These are phyloP conservation scores for Endothia cerciana DNA, from an alignment of 2,329 filamentous ascomycete genomes.

Conservation along the genomic window DNA sequence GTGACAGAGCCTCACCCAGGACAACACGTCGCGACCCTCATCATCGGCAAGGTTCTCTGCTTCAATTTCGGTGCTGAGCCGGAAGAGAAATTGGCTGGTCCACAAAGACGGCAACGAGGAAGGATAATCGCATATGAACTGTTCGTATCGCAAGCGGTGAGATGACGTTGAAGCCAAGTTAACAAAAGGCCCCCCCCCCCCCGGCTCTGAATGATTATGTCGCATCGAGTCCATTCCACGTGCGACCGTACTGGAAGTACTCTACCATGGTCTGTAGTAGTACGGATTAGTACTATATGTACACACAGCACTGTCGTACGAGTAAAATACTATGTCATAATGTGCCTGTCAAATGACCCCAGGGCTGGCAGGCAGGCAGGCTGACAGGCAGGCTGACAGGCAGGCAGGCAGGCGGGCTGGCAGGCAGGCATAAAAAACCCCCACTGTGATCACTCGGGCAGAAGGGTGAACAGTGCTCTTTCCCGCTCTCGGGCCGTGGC, in stretches of 20 bases:
- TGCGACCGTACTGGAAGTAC: background rate
- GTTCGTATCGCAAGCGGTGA: background rate
- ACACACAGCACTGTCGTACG: too few relatives aligned
- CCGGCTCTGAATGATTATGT: background rate
- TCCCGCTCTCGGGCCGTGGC: constrained; percentile 8
- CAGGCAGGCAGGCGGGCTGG: background rate
- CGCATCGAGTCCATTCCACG: background rate
- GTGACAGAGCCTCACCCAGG: background rate
- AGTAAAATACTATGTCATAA: too few relatives aligned
- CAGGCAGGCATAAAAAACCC: too few relatives aligned
- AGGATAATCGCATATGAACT: background rate
- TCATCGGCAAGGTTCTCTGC: background rate
- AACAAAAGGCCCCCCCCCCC: background rate
- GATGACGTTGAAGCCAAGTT: background rate
- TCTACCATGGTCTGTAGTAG: too few relatives aligned
- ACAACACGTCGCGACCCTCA: background rate
- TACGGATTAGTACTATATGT: too few relatives aligned
- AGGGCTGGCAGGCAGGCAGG: background rate
- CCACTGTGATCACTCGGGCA: background rate
- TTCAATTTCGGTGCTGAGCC: background rate
- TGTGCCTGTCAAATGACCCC: background rate
- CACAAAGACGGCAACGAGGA: background rate
- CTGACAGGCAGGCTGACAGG: background rate
- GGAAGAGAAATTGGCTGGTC: background rate
- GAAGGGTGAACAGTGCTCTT: constrained; percentile 3